Evolutionary conservation across 495 filamentous ascomycete genomes (phyloP).

Genomic region (Bacidia gigantensis): DNA sequence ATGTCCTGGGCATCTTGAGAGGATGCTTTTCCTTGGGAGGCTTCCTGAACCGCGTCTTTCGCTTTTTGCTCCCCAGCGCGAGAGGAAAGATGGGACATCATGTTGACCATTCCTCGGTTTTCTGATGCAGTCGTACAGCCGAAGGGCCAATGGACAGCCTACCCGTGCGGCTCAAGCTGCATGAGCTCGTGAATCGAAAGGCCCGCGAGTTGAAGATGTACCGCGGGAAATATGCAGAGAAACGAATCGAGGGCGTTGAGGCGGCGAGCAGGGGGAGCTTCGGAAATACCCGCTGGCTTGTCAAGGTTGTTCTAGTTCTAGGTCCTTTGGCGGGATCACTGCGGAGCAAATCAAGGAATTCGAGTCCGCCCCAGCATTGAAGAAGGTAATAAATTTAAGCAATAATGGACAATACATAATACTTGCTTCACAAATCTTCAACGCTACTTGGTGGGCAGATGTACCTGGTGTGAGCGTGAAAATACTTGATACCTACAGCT

Average conservation of each 20-base stretch:
- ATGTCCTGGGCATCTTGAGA: slow-evolving; percentile 55
- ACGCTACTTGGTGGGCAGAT: too few species aligned
- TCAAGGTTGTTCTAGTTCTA: too few species aligned
- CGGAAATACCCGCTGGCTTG: not conserved
- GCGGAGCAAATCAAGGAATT: too few species aligned
- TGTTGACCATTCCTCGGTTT: slow-evolving; percentile 12
- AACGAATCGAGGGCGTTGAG: not conserved
- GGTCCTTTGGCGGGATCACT: not conserved
- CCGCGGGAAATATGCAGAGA: not conserved
- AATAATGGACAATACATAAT: too few species aligned
- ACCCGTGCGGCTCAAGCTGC: not conserved
- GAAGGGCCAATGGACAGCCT: not conserved
- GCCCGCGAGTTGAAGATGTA: not conserved
- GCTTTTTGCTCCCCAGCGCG: slow-evolving; percentile 53
- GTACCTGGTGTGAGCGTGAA: too few species aligned
- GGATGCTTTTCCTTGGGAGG: slow-evolving; percentile 44
- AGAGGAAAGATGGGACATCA: slow-evolving; percentile 17
- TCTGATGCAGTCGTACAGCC: not conserved
- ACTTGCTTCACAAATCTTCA: too few species aligned
- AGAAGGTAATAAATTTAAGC: too few species aligned
- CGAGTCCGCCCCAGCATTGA: too few species aligned
- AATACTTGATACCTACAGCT: too few species aligned
- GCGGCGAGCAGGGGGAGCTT: not conserved
- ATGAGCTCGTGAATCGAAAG: not conserved
- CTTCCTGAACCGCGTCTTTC: slow-evolving; percentile 54